Base-by-base conservation (phyloP, 2,329 filamentous ascomycete genomes). In the Madurella mycetomatis region DNA sequence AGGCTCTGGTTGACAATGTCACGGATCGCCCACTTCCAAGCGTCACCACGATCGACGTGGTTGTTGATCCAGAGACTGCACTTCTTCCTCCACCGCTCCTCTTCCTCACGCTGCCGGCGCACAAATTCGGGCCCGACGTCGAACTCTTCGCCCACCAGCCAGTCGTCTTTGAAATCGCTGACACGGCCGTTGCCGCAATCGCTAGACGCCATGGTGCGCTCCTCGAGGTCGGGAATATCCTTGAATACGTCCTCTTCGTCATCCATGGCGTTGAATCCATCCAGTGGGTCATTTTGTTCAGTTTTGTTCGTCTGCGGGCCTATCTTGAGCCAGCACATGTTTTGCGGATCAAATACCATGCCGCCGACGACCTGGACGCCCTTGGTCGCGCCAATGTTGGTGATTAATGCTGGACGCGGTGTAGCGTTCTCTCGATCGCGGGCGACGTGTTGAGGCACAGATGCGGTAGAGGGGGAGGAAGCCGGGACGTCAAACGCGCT, bases 271-370 rank as follows among this genome's bases (percentile, higher is more conserved):
- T 89, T 82, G 55, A 86, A 83, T 0, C 79, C 79, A 59, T 85
- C 82, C 72, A 86, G 76, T 2, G 80, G 75, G 63, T 86, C 83
- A 42, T 76, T 74, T 9, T 72, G 69, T 16, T 82, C 77, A 1
- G 76, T 74, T 19, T 32, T 18, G 41, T 71, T 65, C 48, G 69
- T 69, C 31, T 78, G 68, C 16, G 75, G 70, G 45, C 79, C 76
- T 58, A 94, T 77, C 70, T 96, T 96, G 53, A 97, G 80, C 94
- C 94, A 99, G 69, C 91, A 95, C 92, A 99, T 97, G 64, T 90
- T 90, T 59, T 90, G 86, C 3, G 94, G 94, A 67, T 99, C 94
- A 69, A 97, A 99, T 9, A 97, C 88, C 94, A 99, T 99, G 62
- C 91, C 90, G n/a, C 91, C 89, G 54, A 96, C 91, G 37, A 96